A percentile compares a stretch with the other conserved stretches of the same genome.
These are phyloP conservation scores for Litsea cubeba DNA, from an alignment of 164 flowering plant genomes.

Conservation along the genomic window DNA sequence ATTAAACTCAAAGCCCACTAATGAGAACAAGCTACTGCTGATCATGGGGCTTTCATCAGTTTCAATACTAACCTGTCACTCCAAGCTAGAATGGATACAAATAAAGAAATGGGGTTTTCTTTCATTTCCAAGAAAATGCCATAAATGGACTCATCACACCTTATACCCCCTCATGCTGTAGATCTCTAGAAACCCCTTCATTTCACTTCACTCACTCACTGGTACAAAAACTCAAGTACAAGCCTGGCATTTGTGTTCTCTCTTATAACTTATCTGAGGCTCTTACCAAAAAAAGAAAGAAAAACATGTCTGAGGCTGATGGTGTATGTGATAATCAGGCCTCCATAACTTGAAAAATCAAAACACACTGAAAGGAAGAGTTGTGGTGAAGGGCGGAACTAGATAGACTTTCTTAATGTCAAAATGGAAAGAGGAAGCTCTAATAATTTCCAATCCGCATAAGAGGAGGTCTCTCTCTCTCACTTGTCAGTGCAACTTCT, in stretches of 20 bases:
- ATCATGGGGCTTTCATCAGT: slow-evolving; percentile 10
- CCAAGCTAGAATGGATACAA: not conserved
- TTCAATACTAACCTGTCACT: not conserved
- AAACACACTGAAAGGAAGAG: too few relatives aligned
- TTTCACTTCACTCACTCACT: not conserved
- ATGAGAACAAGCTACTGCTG: slow-evolving; percentile 13
- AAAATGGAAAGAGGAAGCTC: not conserved
- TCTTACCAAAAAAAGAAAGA: not conserved
- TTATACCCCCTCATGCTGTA: too few relatives aligned
- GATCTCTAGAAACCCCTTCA: slow-evolving; percentile 1
- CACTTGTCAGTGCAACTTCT: not conserved
- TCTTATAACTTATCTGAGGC: not conserved
- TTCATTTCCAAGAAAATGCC: slow-evolving; percentile 9
- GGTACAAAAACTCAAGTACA: not conserved
- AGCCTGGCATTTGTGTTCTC: not conserved
- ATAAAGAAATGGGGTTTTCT: not conserved
- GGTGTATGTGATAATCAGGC: too few relatives aligned
- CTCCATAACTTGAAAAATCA: too few relatives aligned
- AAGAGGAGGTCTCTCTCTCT: not conserved
- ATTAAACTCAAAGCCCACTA: not conserved
- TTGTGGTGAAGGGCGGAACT: not conserved
- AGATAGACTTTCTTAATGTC: not conserved
- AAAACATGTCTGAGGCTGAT: too few relatives aligned
- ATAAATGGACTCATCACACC: not conserved
- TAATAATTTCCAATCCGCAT: not conserved